Evolutionary conservation across 1,284 basidiomycete species (phyloP).

Genomic region (Apiotrichum porosum): DNA sequence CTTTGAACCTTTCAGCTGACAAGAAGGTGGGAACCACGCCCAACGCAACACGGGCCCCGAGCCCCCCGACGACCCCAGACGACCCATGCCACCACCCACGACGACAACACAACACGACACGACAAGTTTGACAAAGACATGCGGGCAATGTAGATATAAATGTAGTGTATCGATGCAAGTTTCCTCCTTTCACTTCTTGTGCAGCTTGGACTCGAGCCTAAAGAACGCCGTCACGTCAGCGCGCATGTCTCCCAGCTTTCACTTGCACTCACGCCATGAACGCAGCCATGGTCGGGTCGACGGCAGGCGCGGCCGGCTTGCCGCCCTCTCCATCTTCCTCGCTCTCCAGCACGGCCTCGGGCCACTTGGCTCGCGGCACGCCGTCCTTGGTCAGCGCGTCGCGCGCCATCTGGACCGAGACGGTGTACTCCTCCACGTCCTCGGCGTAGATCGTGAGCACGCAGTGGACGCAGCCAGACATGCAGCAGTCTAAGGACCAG

Average conservation of each 20-base stretch:
- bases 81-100: no score
- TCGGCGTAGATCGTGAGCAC: conserved; percentile 83
- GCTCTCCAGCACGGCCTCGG: conserved; percentile 42
- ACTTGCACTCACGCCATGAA: conserved; percentile 16
- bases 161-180: no score
- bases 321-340: conserved; percentile 8
- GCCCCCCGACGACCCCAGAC: no score
- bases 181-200: conserved; percentile 10
- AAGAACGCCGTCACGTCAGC: no score
- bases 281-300: conserved; percentile 16
- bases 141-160: no score
- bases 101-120: no score
- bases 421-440: conserved; percentile 62
- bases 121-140: no score
- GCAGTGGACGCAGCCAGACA: conserved; percentile 84
- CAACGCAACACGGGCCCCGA: no score
- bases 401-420: conserved; percentile 56
- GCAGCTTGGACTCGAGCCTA: conserved; percentile 7
- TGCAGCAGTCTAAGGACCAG: conserved; percentile 69
- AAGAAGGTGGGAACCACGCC: no score
- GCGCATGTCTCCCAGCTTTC: background rate
- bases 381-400: conserved; percentile 52
- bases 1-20: no score
- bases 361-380: conserved; percentile 65
- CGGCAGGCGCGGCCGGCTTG: background rate